Evolutionary conservation across 495 filamentous ascomycete species (phyloP), one percentile per base, ranked within the genome.

Genomic region (Penicillium coffeae): DNA sequence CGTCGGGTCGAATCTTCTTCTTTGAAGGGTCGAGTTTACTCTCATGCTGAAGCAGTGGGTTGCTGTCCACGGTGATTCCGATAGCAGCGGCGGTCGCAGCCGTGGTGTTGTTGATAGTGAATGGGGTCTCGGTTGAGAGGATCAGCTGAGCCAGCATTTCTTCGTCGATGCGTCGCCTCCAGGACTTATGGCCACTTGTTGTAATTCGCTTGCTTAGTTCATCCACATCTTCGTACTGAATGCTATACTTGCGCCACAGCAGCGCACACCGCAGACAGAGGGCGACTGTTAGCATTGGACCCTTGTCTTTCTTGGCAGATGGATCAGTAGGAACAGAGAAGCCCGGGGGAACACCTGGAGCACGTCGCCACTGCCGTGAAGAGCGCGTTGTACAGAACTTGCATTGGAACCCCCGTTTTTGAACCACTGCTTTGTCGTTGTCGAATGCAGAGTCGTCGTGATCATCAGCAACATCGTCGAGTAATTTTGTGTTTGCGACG

Each of bases 361-460:
- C 93, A 35, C 91, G 81, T 32, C 93, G 80, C 93, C 93, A 99
- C 66, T 95, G 90, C 33, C 87, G 82, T 2, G 90, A 95, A 37
- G 75, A 68, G 51, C 84, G 84, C 3, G 83, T 88, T 32, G 67
- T 71, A 62, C 93, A 99, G 63, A 96, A 97, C 63, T 96, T 97
- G 80, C 93, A 99, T 48, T 90, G 78, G 60, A 99, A 97, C 3
- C 79, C 81, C 51, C 84, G 84, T 65, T 93, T 95, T 61, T 80
- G 82, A 20, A 79, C 73, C 2, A 67, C 65, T 1, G 92, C 92
- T 72, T 97, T 99, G 9, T 85, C 85, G 39, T 83, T 85, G 60
- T 97, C 94, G 53, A 96, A 99, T 7, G 94, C 92, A 5, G 93
- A 99, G 65, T 99, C 93, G 52, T 99, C 93, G 18, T 86, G 77